Percentiles rank a stretch among this genome's conserved stretches.
These are phyloP conservation scores for Dichotomopilus funicola DNA, from an alignment of 2,329 filamentous ascomycete species.

Conservation along the genomic window DNA sequence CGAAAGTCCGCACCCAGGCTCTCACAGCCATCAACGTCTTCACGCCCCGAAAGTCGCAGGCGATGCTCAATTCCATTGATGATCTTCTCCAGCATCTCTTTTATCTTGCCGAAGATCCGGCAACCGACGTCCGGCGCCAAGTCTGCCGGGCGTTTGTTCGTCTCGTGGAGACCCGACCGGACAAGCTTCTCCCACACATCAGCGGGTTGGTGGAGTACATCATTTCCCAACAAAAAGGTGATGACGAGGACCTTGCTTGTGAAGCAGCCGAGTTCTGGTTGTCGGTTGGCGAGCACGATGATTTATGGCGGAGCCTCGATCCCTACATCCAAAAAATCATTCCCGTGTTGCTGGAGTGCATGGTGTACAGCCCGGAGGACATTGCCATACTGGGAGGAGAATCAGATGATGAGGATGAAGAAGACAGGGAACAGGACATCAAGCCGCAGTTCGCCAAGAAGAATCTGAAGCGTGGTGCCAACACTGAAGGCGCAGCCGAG, in stretches of 20 bases:
- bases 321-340: slow-evolving; percentile 81
- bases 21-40: slow-evolving; percentile 88
- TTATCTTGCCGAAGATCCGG: slow-evolving; percentile 67
- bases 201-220: slow-evolving; percentile 87
- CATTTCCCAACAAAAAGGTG: slow-evolving; percentile 77
- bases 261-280: slow-evolving; percentile 98
- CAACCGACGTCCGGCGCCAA: slow-evolving; percentile 78
- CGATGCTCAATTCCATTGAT: slow-evolving; percentile 75
- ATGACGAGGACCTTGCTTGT: slow-evolving; percentile 81
- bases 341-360: slow-evolving; percentile 83
- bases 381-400: slow-evolving; percentile 78
- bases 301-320: slow-evolving; percentile 66
- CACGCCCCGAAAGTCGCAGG: slow-evolving; percentile 74
- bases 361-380: slow-evolving; percentile 95
- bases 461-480: slow-evolving; percentile 50
- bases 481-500: slow-evolving; percentile 34
- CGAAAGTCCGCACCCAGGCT: slow-evolving; percentile 74
- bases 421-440: slow-evolving; percentile 85
- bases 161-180: slow-evolving; percentile 81
- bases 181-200: slow-evolving; percentile 86
- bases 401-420: slow-evolving; percentile 82
- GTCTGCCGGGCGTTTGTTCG: slow-evolving; percentile 92
- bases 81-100: slow-evolving; percentile 78
- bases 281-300: slow-evolving; percentile 79
- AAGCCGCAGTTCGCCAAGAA: slow-evolving; percentile 84